Evolutionary conservation across 2,329 filamentous ascomycete species (phyloP).

Genomic region (Exophiala viscosa): DNA sequence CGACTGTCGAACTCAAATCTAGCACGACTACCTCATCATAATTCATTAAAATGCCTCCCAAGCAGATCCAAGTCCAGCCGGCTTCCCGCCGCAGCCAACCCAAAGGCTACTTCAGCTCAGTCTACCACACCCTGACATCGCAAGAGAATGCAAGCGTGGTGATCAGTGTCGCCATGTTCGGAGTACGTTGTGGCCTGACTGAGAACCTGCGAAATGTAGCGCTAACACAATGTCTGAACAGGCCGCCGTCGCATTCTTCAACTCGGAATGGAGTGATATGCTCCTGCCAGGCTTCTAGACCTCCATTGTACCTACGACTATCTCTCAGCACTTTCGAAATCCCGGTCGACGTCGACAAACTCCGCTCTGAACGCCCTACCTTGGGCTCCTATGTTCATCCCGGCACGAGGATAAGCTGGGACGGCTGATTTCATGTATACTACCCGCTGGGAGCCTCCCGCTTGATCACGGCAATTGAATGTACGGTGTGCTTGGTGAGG

Average conservation of each 20-base stretch:
- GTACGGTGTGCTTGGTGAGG: too few relatives aligned
- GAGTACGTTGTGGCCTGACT: constrained; percentile 49
- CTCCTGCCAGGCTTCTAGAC: constrained; percentile 55
- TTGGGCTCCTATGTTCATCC: too few relatives aligned
- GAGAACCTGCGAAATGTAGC: neutral
- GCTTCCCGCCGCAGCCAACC: constrained; percentile 37
- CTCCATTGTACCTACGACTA: neutral
- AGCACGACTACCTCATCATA: neutral
- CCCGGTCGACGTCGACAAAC: neutral
- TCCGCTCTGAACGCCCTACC: too few relatives aligned
- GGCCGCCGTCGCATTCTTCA: constrained; percentile 64
- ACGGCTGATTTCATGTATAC: too few relatives aligned
- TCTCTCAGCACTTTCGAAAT: too few relatives aligned
- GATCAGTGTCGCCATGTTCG: constrained; percentile 64
- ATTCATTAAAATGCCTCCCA: constrained; percentile 57
- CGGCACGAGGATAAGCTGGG: too few relatives aligned
- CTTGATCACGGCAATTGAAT: too few relatives aligned
- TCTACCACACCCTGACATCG: constrained; percentile 61
- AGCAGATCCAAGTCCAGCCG: constrained; percentile 53
- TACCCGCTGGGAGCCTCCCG: too few relatives aligned
- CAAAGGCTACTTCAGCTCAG: constrained; percentile 55
- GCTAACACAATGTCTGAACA: constrained; percentile 31
- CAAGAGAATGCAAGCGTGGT: constrained; percentile 67
- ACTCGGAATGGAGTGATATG: constrained; percentile 64
- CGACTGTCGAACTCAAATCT: too few relatives aligned